Evolutionary conservation across 352 stramenopile genomes (phyloP).

Genomic region (Halophytophthora polymorphica): DNA sequence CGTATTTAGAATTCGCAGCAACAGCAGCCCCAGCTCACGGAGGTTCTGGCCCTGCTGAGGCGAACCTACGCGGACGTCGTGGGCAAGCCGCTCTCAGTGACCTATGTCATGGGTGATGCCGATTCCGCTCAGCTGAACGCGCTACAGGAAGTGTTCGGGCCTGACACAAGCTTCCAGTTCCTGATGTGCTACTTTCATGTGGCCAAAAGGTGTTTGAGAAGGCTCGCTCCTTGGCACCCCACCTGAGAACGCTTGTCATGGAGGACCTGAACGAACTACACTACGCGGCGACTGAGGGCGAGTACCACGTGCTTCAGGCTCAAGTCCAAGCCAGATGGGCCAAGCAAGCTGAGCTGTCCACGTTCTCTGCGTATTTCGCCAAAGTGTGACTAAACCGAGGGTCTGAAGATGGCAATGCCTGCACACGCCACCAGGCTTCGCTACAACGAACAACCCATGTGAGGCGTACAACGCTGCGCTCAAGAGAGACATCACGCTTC

Average conservation of each 20-base stretch:
- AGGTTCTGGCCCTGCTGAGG: background rate
- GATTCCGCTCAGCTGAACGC: slow-evolving; percentile 15
- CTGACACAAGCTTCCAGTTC: background rate
- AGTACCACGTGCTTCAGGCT: background rate
- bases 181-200: slow-evolving; percentile 16
- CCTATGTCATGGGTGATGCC: slow-evolving; percentile 13
- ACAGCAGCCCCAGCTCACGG: background rate
- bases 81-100: slow-evolving; percentile 1
- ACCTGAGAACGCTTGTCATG: background rate
- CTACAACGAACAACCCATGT: slow-evolving; percentile 25
- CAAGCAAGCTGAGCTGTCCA: background rate
- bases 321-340: slow-evolving; percentile 2
- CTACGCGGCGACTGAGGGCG: background rate
- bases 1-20: slow-evolving; percentile 15
- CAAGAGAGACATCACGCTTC: slow-evolving; percentile 21
- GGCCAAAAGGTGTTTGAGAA: slow-evolving; percentile 10
- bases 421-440: slow-evolving; percentile 9
- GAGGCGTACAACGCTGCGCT: slow-evolving; percentile 25
- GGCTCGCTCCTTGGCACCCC: background rate
- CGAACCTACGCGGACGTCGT: background rate
- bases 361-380: background rate
- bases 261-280: slow-evolving; percentile 8
- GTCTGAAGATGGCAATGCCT: slow-evolving; percentile 16
- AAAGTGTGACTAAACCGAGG: slow-evolving; percentile 5
- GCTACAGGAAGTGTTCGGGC: slow-evolving; percentile 5